Evolutionary conservation across 768 basidiomycete species (phyloP).

Genomic region (Rhodotorula toruloides): DNA sequence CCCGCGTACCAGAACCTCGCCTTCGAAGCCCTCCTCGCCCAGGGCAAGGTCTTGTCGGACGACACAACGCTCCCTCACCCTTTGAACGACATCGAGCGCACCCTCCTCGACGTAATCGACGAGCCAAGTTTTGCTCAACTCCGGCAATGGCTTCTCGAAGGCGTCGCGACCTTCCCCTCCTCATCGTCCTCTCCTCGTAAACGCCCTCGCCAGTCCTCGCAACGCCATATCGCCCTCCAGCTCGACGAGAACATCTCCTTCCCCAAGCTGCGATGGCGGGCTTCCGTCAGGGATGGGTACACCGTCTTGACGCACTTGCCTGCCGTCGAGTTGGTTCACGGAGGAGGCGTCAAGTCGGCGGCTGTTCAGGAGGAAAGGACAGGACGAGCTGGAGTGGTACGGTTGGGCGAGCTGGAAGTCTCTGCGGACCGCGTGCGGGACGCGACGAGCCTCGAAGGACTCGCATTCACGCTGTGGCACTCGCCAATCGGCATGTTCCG

Average conservation of each 20-base stretch:
- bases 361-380: not conserved
- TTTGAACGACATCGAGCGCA: too few relatives aligned
- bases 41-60: too few relatives aligned
- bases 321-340: not conserved
- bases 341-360: not conserved
- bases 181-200: too few relatives aligned
- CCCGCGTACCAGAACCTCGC: slow-evolving; percentile 14
- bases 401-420: slow-evolving; percentile 19
- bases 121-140: too few relatives aligned
- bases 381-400: too few relatives aligned
- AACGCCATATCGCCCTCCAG: slow-evolving; percentile 6
- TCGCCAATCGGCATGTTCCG: slow-evolving; percentile 16
- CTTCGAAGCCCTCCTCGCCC: slow-evolving; percentile 8
- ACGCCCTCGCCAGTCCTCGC: too few relatives aligned
- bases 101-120: too few relatives aligned
- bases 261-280: slow-evolving; percentile 1
- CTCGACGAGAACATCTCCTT: too few relatives aligned
- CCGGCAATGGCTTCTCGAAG: too few relatives aligned
- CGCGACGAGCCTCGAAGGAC: slow-evolving; percentile 15
- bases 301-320: slow-evolving; percentile 28
- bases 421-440: slow-evolving; percentile 5
- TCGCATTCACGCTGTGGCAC: slow-evolving; percentile 18
- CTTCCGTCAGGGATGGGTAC: not conserved
- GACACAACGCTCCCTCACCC: too few relatives aligned
- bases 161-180: too few relatives aligned